These are phyloP conservation scores for Gracilaria domingensis DNA, from an alignment of 23 red algal species.

Conservation along the genomic window DNA sequence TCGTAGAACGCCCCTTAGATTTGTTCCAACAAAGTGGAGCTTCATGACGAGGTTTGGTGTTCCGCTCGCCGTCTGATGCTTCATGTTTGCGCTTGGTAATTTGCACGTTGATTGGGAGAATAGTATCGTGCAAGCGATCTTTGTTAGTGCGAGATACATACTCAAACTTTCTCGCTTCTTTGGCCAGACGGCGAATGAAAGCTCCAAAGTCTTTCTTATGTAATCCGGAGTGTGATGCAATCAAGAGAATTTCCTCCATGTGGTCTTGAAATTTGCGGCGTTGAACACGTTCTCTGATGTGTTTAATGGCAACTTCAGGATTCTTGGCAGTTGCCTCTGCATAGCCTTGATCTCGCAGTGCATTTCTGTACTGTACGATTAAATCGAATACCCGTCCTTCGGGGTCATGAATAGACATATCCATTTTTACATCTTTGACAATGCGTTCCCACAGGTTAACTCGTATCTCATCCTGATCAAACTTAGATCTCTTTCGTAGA, in stretches of 20 bases:
- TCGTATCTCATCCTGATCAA: not conserved
- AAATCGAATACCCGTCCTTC: constrained; percentile 1
- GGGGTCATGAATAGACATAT: not conserved
- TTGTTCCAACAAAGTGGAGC: no score
- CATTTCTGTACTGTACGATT: not conserved
- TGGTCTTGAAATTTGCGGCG: not conserved
- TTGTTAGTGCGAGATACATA: not conserved
- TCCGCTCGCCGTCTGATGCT: no score
- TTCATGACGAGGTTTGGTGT: no score
- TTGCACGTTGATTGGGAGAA: not conserved
- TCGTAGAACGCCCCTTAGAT: no score
- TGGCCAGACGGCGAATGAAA: not conserved
- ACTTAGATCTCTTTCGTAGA: not conserved
- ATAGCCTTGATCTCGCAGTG: not conserved
- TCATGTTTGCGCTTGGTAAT: no score
- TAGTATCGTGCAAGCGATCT: not conserved
- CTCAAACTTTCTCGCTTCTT: not conserved
- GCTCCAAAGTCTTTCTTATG: constrained; percentile 27
- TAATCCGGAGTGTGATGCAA: not conserved
- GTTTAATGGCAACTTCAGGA: constrained; percentile 14
- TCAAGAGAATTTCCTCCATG: constrained; percentile 1
- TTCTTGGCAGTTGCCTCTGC: not conserved
- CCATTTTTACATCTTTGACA: constrained; percentile 1
- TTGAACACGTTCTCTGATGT: not conserved
- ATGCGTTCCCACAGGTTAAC: not conserved